Percentiles rank a stretch among this genome's conserved stretches.
phyloP scores from a whole-genome alignment of 2,329 filamentous ascomycete species.

The Sclerotinia subarctica region DNA sequence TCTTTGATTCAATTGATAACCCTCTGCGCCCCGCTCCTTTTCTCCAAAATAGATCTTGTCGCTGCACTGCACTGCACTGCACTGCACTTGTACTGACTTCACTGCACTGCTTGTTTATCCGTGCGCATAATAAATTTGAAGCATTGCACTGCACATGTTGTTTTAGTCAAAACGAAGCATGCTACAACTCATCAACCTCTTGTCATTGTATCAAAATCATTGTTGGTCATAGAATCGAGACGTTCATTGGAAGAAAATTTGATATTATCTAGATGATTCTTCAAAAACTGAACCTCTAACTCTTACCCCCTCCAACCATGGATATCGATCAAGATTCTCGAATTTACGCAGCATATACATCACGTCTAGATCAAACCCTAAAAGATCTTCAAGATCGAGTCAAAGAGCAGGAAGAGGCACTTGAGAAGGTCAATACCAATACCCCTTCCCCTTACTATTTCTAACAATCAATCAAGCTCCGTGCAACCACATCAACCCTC shows the following conservation, averaged over 20 bases:
- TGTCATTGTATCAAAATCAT: background rate
- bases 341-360: conserved; percentile 45
- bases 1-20: background rate
- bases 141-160: background rate
- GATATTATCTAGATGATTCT: no score
- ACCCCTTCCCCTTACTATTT: background rate
- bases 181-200: background rate
- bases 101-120: background rate
- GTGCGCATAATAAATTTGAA: background rate
- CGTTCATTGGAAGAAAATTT: background rate
- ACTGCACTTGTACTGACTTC: no score
- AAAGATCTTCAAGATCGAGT: conserved; percentile 61
- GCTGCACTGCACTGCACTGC: no score
- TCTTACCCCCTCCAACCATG: conserved; percentile 13
- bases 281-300: background rate
- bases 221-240: background rate
- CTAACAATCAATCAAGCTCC: conserved; percentile 30
- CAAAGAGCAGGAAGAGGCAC: conserved; percentile 50
- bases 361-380: conserved; percentile 63
- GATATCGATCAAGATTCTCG: conserved; percentile 31
- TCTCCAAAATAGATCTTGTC: background rate
- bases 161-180: background rate
- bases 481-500: conserved; percentile 27
- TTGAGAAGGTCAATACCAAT: conserved; percentile 44
- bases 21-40: background rate